Evolutionary conservation across 805 yeast species (phyloP), one percentile per base, ranked within the genome.

Genomic region (Ogataea kodamae): DNA sequence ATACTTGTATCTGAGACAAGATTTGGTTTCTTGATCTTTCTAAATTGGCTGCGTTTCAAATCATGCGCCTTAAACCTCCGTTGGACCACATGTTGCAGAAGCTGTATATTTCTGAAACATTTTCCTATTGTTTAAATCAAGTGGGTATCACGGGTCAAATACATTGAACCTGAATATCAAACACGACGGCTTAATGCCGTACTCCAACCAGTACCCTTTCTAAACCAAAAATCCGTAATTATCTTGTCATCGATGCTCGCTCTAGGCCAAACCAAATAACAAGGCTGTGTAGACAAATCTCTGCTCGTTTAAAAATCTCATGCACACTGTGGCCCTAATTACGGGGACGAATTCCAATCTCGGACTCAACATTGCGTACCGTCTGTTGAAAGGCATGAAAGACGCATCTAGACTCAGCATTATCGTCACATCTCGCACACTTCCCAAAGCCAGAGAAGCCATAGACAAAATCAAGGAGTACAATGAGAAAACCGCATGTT

Each of bases 401-500:
- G 55, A 64, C 1, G 67, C 67, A 12, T 64, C 65, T 6, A 67
- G 81, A 39, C 51, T 92, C 29, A 88, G 96, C 1, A 64, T 92
- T 7, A 77, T 92, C 8, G 88, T 90, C 8, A 89, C 97, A 0
- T 84, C 96, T 4, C 69, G 99, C 46, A 85, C 95, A 0, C 67
- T 90, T 28, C 88, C 95, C 6, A 76, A 87, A 37, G 97, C 80
- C 4, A 79, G 79, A 37, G 87, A 82, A 43, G 80, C 80, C 14
- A 84, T 90, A 30, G 68, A 65, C 16, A 59, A 61, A 28, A 75
- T 87, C 39, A 71, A 76, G 39, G 52, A 59, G 6, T 70, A 68
- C 54, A 53, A 57, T 22, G 68, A 58, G 3, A 35, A 42, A 22
- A 16, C 34, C 9, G 53, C 55, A 4, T 60, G 59, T 28, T 68